Evolutionary conservation across 345 rosid species (phyloP).

Genomic region (Lumnitzera racemosa): DNA sequence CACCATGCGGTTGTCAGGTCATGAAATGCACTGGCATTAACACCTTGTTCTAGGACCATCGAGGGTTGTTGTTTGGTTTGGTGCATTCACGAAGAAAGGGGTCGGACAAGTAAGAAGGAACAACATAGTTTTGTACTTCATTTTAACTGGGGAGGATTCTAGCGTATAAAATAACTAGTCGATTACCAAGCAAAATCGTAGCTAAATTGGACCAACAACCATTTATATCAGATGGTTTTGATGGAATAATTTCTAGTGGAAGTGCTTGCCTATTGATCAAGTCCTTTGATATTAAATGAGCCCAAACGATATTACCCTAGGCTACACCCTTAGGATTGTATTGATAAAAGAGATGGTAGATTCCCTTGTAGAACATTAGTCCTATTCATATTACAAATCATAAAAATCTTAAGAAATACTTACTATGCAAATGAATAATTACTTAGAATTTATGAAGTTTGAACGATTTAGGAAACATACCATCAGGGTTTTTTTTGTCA

Average conservation of each 20-base stretch:
- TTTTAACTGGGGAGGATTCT: slow-evolving; percentile 40
- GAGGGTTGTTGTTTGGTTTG: slow-evolving; percentile 70
- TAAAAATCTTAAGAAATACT: not conserved
- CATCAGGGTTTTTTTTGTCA: slow-evolving; percentile 36
- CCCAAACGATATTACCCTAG: slow-evolving; percentile 97
- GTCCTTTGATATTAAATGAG: slow-evolving; percentile 83
- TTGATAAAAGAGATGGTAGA: slow-evolving; percentile 83
- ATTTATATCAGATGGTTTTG: slow-evolving; percentile 55
- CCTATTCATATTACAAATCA: slow-evolving; percentile 22
- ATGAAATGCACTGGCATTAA: slow-evolving; percentile 73
- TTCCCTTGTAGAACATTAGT: slow-evolving; percentile 69
- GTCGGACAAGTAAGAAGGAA: slow-evolving; percentile 62
- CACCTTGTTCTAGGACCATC: slow-evolving; percentile 27
- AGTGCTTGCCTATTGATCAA: slow-evolving; percentile 70
- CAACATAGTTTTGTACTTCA: slow-evolving; percentile 65
- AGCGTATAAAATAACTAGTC: slow-evolving; percentile 67
- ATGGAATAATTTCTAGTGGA: slow-evolving; percentile 57
- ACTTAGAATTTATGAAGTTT: not conserved
- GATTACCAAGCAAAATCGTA: slow-evolving; percentile 48
- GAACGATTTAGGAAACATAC: slow-evolving; percentile 13
- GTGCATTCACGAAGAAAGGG: slow-evolving; percentile 71
- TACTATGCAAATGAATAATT: not conserved
- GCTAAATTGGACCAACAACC: slow-evolving; percentile 97
- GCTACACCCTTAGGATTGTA: slow-evolving; percentile 82
- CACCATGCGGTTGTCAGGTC: slow-evolving; percentile 93